Evolutionary conservation across 2,329 filamentous ascomycete species (phyloP), one percentile per base, ranked within the genome.

Genomic region (Sarocladium strictum): DNA sequence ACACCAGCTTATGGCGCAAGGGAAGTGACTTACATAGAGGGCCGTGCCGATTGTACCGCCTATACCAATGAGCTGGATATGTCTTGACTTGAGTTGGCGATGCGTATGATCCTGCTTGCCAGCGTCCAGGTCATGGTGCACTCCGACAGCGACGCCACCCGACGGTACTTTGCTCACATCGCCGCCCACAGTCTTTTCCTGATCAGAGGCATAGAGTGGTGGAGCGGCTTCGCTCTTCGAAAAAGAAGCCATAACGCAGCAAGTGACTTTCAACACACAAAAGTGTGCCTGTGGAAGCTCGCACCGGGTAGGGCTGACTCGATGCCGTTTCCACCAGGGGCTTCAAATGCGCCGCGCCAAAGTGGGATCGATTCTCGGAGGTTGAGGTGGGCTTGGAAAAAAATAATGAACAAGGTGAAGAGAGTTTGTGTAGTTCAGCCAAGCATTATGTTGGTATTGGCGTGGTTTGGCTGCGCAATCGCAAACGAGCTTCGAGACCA

Each of bases 31-130:
- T 61, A 83, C 78, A 63, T 76, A 83, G 2, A 85, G 69, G 15
- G 78, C 80, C 1, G 81, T 86, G 17, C 83, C 83, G 58, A 86
- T 85, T 6, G 82, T 84, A 0, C 82, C 83, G 37, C 83, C 83
- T 55, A 86, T 85, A 29, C 78, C 82, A 61, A 82, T 81, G 29
- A 83, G 69, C 61, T 83, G 80, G 45, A 83, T 81, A 59, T 83
- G 79, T 1, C 79, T 75, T 21, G 77, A 68, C 64, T 81, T 81
- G 58, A 83, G 74, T 56, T 67, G 75, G 47, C 79, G 75, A 52
- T 81, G 76, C 1, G 77, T 81, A n/a, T 53, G 32, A 24, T 57
- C 53, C 5, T 23, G 26, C 45, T 52, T 56, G 12, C 17, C 23
- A 29, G 23, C 26, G 17, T 12, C 29, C 17, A 41, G 26, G 11